Conservation (phyloP, 2,329 filamentous ascomycete genomes). For the Fusarium sp. region DNA sequence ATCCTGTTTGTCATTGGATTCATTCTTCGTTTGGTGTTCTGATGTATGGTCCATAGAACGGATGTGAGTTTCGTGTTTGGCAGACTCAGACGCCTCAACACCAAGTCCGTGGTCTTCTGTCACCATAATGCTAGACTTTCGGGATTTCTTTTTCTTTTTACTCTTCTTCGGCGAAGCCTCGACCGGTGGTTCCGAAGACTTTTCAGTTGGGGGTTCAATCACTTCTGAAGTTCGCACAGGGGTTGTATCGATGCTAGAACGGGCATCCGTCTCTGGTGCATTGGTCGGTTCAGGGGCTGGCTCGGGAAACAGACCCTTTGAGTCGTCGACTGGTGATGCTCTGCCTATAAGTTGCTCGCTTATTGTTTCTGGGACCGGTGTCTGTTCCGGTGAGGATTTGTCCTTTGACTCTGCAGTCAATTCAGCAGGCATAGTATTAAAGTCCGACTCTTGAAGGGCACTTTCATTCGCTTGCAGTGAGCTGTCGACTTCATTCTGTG, state of each 20-base stretch:
- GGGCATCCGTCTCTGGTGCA: background rate
- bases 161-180: conserved; percentile 18
- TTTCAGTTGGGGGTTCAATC: background rate
- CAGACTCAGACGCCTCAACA: background rate
- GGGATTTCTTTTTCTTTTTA: conserved; percentile 15
- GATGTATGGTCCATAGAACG: background rate
- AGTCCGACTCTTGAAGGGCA: background rate
- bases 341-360: too few relatives aligned
- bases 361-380: too few relatives aligned
- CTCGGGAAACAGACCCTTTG: too few relatives aligned
- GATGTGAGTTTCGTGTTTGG: background rate
- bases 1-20: background rate
- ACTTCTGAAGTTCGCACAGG: background rate
- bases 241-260: background rate
- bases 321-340: too few relatives aligned
- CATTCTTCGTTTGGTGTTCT: background rate
- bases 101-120: background rate
- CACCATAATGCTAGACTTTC: background rate
- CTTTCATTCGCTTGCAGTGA: background rate
- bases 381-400: too few relatives aligned
- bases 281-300: background rate
- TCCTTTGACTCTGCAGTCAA: background rate
- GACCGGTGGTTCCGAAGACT: background rate
- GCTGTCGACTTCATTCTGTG: background rate
- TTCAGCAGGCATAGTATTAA: background rate